Evolutionary conservation across 2,329 filamentous ascomycete genomes (phyloP), one percentile per base, ranked within the genome.

Genomic region (Trichoderma gracile): DNA sequence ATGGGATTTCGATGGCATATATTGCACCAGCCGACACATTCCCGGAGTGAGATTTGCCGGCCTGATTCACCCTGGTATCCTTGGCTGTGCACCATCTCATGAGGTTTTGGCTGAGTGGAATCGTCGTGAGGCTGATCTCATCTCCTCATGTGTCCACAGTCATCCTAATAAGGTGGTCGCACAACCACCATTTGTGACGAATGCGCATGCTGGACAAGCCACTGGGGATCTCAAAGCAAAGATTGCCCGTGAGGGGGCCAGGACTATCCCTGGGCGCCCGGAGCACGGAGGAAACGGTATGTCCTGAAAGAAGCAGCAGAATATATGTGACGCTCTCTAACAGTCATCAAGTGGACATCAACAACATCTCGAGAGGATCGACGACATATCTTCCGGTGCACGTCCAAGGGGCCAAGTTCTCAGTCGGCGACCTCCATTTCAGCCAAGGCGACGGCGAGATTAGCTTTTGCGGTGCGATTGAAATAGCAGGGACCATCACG

Each of bases 401-500:
- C 71, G 91, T 97, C 5, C 78, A 83, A 0, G 93, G 93, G 0
- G 93, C 93, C 50, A 96, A 96, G 73, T 97, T 97, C 77, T 90
- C 86, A 49, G 93, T 97, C 0, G 93, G 93, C 14, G 93, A 97
- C 73, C 78, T 96, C 42, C 92, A 96, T 76, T 96, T 95, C 66
- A 84, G 82, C 52, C 69, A 96, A 77, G 93, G 93, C 9, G 93
- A 97, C 73, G 93, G 93, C 7, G 93, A 97, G 74, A 96, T 97
- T 66, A 92, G 88, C 3, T 97, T 93, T 73, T 93, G 90, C 68
- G 90, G 90, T 21, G 93, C 93, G 6, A 97, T 97, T 71, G 93
- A 97, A 76, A 97, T 97, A 91, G 92, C 93, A 0, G 93, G 93
- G 5, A 81, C 92, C 49, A 96, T 97, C 70, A 97, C 93, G 3